These are phyloP conservation scores for Neoscytalidium dimidiatum DNA, from an alignment of 2,329 filamentous ascomycete genomes.

Conservation along the genomic window DNA sequence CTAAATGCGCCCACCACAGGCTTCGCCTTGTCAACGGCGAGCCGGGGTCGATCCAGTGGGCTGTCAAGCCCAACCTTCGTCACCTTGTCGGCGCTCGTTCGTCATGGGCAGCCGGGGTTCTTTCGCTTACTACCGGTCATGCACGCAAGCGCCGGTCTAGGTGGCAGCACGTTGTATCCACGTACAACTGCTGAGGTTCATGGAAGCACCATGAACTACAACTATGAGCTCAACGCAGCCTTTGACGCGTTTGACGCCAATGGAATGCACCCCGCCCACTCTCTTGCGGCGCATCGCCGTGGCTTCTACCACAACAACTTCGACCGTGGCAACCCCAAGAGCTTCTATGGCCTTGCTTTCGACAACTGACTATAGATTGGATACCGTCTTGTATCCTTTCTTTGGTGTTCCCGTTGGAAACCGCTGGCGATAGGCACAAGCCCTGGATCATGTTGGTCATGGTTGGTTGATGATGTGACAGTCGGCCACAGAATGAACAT, in stretches of 20 bases:
- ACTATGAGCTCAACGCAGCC: too few relatives aligned
- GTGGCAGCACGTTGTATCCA: too few relatives aligned
- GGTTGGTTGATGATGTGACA: background rate
- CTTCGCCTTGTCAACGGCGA: background rate
- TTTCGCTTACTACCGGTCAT: too few relatives aligned
- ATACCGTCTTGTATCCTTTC: conserved; percentile 8
- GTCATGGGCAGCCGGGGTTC: too few relatives aligned
- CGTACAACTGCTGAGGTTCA: too few relatives aligned
- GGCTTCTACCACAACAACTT: conserved; percentile 1
- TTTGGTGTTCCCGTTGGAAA: background rate
- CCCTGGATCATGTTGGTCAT: conserved; percentile 6
- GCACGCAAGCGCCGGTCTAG: too few relatives aligned
- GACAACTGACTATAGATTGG: background rate
- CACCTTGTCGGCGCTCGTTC: too few relatives aligned
- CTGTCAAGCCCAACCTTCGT: background rate
- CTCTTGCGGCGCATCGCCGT: conserved; percentile 8
- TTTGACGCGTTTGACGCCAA: too few relatives aligned
- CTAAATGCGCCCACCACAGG: conserved; percentile 2
- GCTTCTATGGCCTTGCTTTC: background rate
- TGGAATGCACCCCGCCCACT: conserved; percentile 10
- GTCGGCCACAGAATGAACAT: too few relatives aligned
- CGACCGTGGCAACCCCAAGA: conserved; percentile 17
- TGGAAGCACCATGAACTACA: too few relatives aligned
- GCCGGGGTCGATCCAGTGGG: background rate
- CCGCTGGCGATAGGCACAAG: conserved; percentile 1